phyloP scores from a whole-genome alignment of 164 flowering plant genomes.

The Macadamia integrifolia region DNA sequence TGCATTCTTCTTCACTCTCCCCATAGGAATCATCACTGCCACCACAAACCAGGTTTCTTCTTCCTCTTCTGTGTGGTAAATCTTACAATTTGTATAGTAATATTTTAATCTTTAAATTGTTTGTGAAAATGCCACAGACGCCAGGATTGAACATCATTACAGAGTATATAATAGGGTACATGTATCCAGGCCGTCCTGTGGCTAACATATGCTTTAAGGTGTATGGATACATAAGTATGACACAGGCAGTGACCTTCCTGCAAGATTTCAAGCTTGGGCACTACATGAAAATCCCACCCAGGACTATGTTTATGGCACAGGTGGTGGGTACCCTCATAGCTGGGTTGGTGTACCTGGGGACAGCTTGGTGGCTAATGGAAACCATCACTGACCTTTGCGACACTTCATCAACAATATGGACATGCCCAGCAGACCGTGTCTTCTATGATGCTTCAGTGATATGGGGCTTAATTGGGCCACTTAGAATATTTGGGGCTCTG shows the following conservation, averaged over 20 bases:
- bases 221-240: constrained; percentile 81
- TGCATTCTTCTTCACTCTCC: constrained; percentile 80
- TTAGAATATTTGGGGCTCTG: constrained; percentile 61
- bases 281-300: constrained; percentile 94
- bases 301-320: constrained; percentile 93
- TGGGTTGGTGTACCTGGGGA: constrained; percentile 46
- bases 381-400: constrained; percentile 57
- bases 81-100: no score
- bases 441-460: constrained; percentile 85
- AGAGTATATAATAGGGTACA: constrained; percentile 74
- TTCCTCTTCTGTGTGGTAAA: not conserved
- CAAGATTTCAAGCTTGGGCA: constrained; percentile 96
- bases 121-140: constrained; percentile 21
- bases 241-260: constrained; percentile 70
- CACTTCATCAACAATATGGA: constrained; percentile 49
- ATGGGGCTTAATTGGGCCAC: constrained; percentile 83
- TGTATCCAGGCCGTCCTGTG: constrained; percentile 77
- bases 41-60: constrained; percentile 64
- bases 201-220: constrained; percentile 95
- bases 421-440: constrained; percentile 71
- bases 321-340: constrained; percentile 69
- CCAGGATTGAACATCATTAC: constrained; percentile 77
- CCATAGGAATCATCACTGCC: constrained; percentile 84
- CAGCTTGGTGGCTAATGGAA: constrained; percentile 88
- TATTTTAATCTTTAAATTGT: no score